Base-by-base conservation (phyloP, 768 basidiomycete genomes). In the Galerina marginata region DNA sequence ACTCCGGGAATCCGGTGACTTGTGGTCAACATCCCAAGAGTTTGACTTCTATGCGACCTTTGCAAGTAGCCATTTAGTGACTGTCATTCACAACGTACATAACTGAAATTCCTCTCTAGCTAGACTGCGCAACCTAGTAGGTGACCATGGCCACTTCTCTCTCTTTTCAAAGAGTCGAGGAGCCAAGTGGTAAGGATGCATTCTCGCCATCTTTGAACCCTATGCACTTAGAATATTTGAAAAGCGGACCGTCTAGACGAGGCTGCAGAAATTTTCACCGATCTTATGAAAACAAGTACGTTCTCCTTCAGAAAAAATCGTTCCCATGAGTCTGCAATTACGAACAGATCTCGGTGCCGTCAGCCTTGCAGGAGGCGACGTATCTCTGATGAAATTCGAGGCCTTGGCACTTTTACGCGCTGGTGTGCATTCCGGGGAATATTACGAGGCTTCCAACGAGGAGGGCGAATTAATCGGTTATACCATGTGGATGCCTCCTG, bases 401-500 rank as follows among this genome's bases (percentile, higher is more conserved):
- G 61, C 67, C n/a, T 54, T 67, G 44, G 68, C 69, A 15, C 66
- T 68, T 58, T 46, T 73, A 26, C 67, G 64, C 26, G 71, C 74
- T 29, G 67, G 68, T 16, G 62, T 61, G 20, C 53, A 67, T 15
- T 67, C 46, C 1, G 73, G 72, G 4, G 70, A 74, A 65, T 70
- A 67, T 51, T 76, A 74, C 51, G 46, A 60, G 11, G 75, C 72
- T 6, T 69, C 64, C 2, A 65, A 72, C 33, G 50, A 64, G n/a
- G 51, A 38, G 5, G 64, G 69, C 4, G 65, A 67, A 45, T 46
- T 73, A 2, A 62, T 74, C 40, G 74, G 71, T 0, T 69, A 67
- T 43, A 62, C 72, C 3, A 39, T 73, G 29, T 76, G 75, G 72
- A 74, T 73, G 65, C 74, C 75, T 2, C 72, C 75, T 0, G 73